A percentile compares a stretch with the other conserved stretches of the same genome.
phyloP scores from a whole-genome alignment of 805 yeast genomes.

The Candida berthetii region DNA sequence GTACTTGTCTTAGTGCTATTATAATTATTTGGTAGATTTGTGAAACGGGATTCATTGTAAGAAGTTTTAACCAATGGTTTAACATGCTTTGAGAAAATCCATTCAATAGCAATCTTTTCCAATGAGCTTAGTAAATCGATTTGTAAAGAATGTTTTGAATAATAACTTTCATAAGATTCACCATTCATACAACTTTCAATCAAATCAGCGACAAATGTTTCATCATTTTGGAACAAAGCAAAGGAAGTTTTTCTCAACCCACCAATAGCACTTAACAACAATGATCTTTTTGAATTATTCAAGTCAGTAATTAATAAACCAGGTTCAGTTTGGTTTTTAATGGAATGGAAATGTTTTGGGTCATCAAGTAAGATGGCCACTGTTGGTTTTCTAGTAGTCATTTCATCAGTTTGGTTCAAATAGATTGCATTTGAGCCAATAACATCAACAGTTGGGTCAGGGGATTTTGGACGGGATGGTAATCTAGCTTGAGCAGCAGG shows the following conservation, averaged over 20 bases:
- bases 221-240: constrained; percentile 12
- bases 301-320: constrained; percentile 22
- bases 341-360: constrained; percentile 25
- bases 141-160: constrained; percentile 2
- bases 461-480: too few relatives aligned
- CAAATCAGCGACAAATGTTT: constrained; percentile 6
- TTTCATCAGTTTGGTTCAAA: constrained; percentile 11
- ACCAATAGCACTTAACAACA: constrained; percentile 34
- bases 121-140: constrained; percentile 12
- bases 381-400: constrained; percentile 3
- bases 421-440: constrained; percentile 18
- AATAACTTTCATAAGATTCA: constrained; percentile 10
- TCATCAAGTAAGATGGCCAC: constrained; percentile 23
- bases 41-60: constrained; percentile 15
- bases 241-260: constrained; percentile 33
- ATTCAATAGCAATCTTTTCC: constrained; percentile 21
- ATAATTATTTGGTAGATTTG: constrained; percentile 2
- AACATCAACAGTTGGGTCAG: constrained; percentile 1
- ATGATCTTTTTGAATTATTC: constrained; percentile 11
- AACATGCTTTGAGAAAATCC: constrained; percentile 17
- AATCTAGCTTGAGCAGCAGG: too few relatives aligned
- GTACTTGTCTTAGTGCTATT: too few relatives aligned
- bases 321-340: constrained; percentile 30
- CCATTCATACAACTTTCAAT: constrained; percentile 5
- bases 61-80: constrained; percentile 14